Conservation (phyloP, 1,139 yeast species). For the Yamadazyma oceani region DNA sequence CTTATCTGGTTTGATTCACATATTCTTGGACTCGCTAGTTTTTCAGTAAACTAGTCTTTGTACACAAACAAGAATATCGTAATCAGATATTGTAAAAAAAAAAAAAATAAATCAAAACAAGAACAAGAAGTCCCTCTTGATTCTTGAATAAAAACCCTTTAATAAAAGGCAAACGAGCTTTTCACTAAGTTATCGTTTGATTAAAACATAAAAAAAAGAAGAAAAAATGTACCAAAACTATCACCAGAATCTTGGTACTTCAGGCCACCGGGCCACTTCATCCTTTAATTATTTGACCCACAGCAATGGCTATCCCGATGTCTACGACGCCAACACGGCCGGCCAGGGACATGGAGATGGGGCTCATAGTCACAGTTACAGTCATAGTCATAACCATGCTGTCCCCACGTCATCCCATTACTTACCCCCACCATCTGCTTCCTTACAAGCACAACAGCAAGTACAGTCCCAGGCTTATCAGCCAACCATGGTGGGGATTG, state of each 20-base stretch:
- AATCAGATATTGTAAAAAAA: too few relatives aligned
- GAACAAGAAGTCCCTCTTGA: too few relatives aligned
- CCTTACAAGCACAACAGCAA: conserved; percentile 7
- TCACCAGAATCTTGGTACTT: conserved; percentile 34
- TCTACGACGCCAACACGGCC: too few relatives aligned
- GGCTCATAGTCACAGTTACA: neutral
- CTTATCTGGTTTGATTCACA: too few relatives aligned
- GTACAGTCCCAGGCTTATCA: conserved; percentile 9
- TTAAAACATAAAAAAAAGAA: neutral
- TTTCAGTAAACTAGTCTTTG: too few relatives aligned
- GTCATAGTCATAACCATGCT: neutral
- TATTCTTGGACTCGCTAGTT: too few relatives aligned
- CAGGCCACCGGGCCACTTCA: conserved; percentile 39
- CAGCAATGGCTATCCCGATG: conserved; percentile 4
- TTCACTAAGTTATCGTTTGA: conserved; percentile 41
- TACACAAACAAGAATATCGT: too few relatives aligned
- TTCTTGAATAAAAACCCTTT: too few relatives aligned
- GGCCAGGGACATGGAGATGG: too few relatives aligned
- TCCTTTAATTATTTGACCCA: conserved; percentile 25
- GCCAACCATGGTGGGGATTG: conserved; percentile 20
- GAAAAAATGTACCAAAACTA: conserved; percentile 6
- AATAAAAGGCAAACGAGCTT: conserved; percentile 30
- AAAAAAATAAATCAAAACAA: too few relatives aligned
- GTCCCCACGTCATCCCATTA: conserved; percentile 15
- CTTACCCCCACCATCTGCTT: conserved; percentile 10